Conservation (phyloP, 306 rosid genomes). For the Benincasa hispida region DNA sequence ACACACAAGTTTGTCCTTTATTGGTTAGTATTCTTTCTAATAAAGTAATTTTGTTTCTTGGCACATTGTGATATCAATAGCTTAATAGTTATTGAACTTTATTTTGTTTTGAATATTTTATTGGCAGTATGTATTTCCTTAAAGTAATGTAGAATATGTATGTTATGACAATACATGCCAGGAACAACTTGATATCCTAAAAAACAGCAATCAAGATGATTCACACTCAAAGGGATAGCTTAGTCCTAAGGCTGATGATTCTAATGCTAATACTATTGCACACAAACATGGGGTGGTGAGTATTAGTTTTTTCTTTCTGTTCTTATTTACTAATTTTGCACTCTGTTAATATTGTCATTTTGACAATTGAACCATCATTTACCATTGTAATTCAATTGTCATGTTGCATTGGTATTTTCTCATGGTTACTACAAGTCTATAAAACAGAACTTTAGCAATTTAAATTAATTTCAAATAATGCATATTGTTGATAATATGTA, state of each 20-base stretch:
- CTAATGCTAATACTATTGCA: slow-evolving; percentile 73
- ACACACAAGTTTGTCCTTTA: neutral
- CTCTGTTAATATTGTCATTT: no score
- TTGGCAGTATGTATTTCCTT: slow-evolving; percentile 4
- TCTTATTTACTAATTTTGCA: neutral
- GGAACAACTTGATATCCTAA: slow-evolving; percentile 74
- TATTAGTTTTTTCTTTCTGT: slow-evolving; percentile 11
- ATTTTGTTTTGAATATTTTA: neutral
- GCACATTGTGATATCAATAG: neutral
- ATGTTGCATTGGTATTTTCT: no score
- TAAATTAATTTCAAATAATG: no score
- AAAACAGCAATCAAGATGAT: slow-evolving; percentile 63
- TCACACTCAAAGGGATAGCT: slow-evolving; percentile 76
- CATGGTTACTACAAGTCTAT: no score
- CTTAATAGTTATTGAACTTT: neutral
- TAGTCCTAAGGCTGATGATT: slow-evolving; percentile 37
- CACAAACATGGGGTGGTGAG: slow-evolving; percentile 99
- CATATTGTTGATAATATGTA: no score
- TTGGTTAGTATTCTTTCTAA: neutral
- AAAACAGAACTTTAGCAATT: no score
- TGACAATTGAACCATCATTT: no score
- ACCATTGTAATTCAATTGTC: no score
- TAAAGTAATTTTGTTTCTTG: neutral
- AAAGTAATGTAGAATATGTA: neutral
- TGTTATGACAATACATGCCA: no score